Base-by-base conservation (phyloP, 2,329 filamentous ascomycete species). In the Dothidotthia symphoricarpi region DNA sequence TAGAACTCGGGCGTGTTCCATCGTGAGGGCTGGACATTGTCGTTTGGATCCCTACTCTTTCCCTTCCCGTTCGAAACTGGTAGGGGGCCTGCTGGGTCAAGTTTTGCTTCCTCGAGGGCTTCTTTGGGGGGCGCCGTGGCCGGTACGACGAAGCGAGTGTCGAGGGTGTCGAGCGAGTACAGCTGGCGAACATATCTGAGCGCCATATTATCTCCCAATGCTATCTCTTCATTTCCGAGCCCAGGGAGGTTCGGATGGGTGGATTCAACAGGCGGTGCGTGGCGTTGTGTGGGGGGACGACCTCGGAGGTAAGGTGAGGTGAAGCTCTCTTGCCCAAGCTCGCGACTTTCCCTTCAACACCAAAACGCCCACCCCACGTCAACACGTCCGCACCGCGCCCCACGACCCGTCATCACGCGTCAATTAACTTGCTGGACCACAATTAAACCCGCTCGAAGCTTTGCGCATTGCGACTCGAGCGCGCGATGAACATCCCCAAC, bases 1-100 rank as follows among this genome's bases (percentile, higher is more conserved):
- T 81, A 85, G 71, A 93, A 97, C 69, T 98, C 93, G 3, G 78
- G 76, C 0, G 89, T 94, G 16, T 76, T 80, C 91, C 91, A 98
- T 82, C 79, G 85, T 28, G 90, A 78, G 24, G 81, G 79, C 45
- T 78, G 74, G 38, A 75, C 58, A 61, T 41, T 70, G 65, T 66
- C 73, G 73, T 28, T 38, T 16, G 36, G 28, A 13, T 34, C 43
- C 24, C 36, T 57, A 28, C 35, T 44, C 47, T 55, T 54, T 49
- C 53, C 37, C 22, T 45, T 49, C 24, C 49, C 53, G 54, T 55
- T 41, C 32, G 50, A 43, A 9, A 49, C 45, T 22, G 63, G 53
- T 25, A 55, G 30, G 13, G 66, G 56, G 13, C 56, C 54, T 8
- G 52, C 53, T 34, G 65, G 59, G 42, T 65, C 64, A 34, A 61